phyloP scores from a whole-genome alignment of 768 basidiomycete species.

The Mycena kentingensis region DNA sequence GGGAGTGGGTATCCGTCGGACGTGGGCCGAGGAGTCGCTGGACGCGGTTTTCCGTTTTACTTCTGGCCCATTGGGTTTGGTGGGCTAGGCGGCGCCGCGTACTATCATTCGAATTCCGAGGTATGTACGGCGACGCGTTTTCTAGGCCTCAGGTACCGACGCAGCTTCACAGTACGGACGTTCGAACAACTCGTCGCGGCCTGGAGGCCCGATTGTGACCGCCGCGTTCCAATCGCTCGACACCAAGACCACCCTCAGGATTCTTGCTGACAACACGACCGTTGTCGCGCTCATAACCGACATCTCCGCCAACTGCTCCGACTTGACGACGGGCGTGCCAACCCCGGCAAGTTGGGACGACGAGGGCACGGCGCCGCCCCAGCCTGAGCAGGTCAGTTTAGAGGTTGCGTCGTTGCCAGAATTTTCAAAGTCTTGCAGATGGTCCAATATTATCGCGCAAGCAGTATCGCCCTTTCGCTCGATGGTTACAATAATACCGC shows the following conservation, averaged over 20 bases:
- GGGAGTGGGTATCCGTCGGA: conserved; percentile 51
- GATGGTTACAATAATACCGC: conserved; percentile 55
- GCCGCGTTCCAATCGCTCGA: conserved; percentile 45
- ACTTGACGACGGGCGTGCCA: conserved; percentile 32
- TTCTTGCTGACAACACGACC: conserved; percentile 53
- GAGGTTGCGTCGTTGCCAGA: not conserved
- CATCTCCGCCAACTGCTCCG: conserved; percentile 46
- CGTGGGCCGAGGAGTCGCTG: conserved; percentile 34
- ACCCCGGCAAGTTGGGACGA: conserved; percentile 37
- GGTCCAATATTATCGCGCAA: conserved; percentile 51
- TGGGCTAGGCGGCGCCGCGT: conserved; percentile 25
- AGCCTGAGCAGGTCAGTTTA: conserved; percentile 36
- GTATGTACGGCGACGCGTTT: not conserved
- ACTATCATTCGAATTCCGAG: conserved; percentile 29
- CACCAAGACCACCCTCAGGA: conserved; percentile 44
- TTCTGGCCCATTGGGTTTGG: conserved; percentile 51
- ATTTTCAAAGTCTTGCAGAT: conserved; percentile 4
- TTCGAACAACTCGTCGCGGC: conserved; percentile 46
- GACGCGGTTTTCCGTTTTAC: conserved; percentile 46
- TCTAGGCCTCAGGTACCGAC: too few relatives aligned
- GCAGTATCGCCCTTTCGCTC: conserved; percentile 47
- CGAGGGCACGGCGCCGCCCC: conserved; percentile 28
- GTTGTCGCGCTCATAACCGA: conserved; percentile 44
- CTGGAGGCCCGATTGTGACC: conserved; percentile 49
- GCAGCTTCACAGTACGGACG: conserved; percentile 41